Conservation (phyloP, 2,329 filamentous ascomycete species). For the Chaetoscypha palmicola region DNA sequence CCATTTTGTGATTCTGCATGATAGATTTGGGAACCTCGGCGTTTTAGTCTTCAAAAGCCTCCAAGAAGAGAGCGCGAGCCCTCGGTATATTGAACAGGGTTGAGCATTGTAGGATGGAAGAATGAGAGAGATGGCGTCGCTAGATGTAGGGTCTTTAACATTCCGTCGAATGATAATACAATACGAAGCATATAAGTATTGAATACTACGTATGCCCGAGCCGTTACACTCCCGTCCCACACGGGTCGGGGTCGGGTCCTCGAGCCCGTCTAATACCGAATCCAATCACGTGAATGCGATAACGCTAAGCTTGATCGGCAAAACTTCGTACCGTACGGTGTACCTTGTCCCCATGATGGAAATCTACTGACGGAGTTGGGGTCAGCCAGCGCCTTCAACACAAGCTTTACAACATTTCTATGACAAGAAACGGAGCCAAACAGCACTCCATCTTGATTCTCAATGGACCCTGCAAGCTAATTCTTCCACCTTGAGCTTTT, state of each 20-base stretch:
- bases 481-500: constrained; percentile 9
- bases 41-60: neutral
- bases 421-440: constrained; percentile 4
- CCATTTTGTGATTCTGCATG: no score
- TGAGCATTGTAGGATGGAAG: no score
- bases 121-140: no score
- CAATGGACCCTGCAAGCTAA: constrained; percentile 20
- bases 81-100: no score
- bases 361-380: constrained; percentile 4
- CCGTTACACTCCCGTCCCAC: no score
- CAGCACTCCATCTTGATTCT: constrained; percentile 6
- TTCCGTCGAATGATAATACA: no score
- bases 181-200: no score
- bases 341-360: constrained; percentile 8
- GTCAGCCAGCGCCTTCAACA: neutral
- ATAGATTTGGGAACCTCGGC: constrained; percentile 4
- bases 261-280: no score
- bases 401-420: constrained; percentile 10
- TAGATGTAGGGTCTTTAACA: no score
- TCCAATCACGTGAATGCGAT: constrained; percentile 2
- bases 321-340: neutral
- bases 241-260: no score
- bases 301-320: neutral
- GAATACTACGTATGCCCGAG: no score
- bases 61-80: no score